A percentile compares a stretch with the other conserved stretches of the same genome.
Conservation (phyloP, 306 rosid species). For the Adenanthera pavonina region DNA sequence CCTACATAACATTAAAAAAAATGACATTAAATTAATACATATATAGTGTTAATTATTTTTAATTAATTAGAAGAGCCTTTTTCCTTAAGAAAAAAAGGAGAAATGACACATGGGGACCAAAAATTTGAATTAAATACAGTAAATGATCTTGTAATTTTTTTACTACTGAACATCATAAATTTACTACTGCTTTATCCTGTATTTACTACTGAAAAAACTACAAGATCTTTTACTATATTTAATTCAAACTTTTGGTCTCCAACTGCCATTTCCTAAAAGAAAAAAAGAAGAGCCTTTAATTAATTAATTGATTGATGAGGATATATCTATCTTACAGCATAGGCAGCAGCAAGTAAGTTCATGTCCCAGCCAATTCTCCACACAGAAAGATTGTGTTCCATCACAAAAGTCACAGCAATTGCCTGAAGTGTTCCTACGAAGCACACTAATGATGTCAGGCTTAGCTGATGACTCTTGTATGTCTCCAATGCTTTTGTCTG, state of each 20-base stretch:
- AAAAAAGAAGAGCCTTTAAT: background rate
- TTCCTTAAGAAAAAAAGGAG: too few relatives aligned
- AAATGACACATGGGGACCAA: too few relatives aligned
- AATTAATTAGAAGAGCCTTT: too few relatives aligned
- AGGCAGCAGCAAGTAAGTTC: conserved; percentile 90
- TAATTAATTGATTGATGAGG: background rate
- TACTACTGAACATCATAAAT: too few relatives aligned
- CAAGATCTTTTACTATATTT: too few relatives aligned
- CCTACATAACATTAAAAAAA: conserved; percentile 43
- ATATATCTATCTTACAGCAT: conserved; percentile 71
- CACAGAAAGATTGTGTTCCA: conserved; percentile 67
- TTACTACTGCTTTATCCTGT: too few relatives aligned
- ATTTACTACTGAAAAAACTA: too few relatives aligned
- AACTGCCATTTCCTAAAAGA: too few relatives aligned
- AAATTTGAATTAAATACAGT: too few relatives aligned
- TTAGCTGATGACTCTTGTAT: conserved; percentile 79
- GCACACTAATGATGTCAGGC: conserved; percentile 77
- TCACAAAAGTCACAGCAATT: conserved; percentile 66
- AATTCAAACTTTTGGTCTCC: too few relatives aligned
- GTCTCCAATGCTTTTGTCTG: conserved; percentile 82
- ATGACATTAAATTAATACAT: background rate
- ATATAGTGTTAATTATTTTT: too few relatives aligned
- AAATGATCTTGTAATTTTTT: too few relatives aligned
- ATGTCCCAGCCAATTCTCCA: conserved; percentile 93
- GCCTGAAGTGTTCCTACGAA: conserved; percentile 82